phyloP scores from a whole-genome alignment of 352 stramenopile genomes.

The Phytophthora cactorum region DNA sequence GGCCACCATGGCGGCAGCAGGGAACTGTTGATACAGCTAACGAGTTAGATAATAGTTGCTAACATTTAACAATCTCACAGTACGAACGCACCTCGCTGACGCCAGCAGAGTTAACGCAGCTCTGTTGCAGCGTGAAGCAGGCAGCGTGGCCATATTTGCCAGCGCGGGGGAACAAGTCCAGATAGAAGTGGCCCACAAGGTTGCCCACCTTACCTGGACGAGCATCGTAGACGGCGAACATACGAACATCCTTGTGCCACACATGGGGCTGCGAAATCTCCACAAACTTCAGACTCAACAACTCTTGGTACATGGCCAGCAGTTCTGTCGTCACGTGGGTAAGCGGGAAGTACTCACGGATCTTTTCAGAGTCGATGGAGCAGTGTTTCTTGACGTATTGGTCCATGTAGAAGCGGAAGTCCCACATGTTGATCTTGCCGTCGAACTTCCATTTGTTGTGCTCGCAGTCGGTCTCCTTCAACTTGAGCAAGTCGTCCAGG shows the following conservation, averaged over 20 bases:
- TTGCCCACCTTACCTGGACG: constrained; percentile 52
- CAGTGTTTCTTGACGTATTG: constrained; percentile 88
- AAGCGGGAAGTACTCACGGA: constrained; percentile 91
- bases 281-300: constrained; percentile 86
- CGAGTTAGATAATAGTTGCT: constrained; percentile 3
- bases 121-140: constrained; percentile 90
- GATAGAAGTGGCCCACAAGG: constrained; percentile 89
- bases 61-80: not conserved
- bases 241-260: constrained; percentile 90
- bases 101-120: constrained; percentile 67
- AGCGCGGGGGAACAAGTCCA: constrained; percentile 86
- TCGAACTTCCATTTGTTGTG: constrained; percentile 68
- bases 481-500: constrained; percentile 68
- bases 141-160: constrained; percentile 91
- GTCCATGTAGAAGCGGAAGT: constrained; percentile 92
- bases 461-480: constrained; percentile 74
- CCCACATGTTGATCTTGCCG: constrained; percentile 91
- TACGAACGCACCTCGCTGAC: constrained; percentile 46
- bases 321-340: constrained; percentile 87
- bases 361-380: constrained; percentile 85
- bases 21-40: constrained; percentile 38
- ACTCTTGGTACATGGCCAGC: constrained; percentile 89
- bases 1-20: constrained; percentile 90
- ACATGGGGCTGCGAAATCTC: constrained; percentile 81
- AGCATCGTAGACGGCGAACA: constrained; percentile 86